Base-by-base conservation (phyloP, 2,329 filamentous ascomycete species). In the Xylaria sp. region DNA sequence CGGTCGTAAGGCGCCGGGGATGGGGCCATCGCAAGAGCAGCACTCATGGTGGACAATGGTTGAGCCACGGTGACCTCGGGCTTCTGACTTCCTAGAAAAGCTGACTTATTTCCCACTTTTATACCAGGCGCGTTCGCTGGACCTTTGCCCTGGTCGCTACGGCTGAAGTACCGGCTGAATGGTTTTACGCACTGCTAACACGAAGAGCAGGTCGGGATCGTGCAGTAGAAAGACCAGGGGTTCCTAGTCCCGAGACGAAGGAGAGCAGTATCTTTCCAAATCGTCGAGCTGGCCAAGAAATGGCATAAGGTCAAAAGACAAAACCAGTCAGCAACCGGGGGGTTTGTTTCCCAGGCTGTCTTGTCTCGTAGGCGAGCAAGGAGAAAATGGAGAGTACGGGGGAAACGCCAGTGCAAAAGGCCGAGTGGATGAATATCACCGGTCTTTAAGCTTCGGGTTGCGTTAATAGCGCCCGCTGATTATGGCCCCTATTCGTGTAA, bases 1-100 rank as follows among this genome's bases (percentile, higher is more conserved):
- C 84, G 79, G 73, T 87, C 84, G 73, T 87, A 84, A 66, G 84
- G 84, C 75, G 84, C 84, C 70, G 84, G 85, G 72, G 85, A 87
- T 66, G 84, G 84, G 71, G 83, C 84, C 85, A 87, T 87, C 70
- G 84, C 83, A 72, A 87, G 82, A 74, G 83, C 84, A 73, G 85
- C 80, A 78, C 84, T 87, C 85, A 88, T 88, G 73, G 68, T 86
- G 70, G 65, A 65, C 2, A 55, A 55, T 3, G 30, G 54, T 49
- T 19, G 48, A n/a, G 49, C 18, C 55, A 13, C 30, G 56, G 13
- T 61, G 63, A 66, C 58, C 64, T 66, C 54, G 59, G 19, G 2
- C 13, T 18, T 55, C 23, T 16, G 23, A 48, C 47, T 44, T 59
- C 13, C 55, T 54, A 19, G 11, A 53, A 53, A 42, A 10, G 55